Conservation (phyloP, 2,329 filamentous ascomycete species). For the Immersiporthe knoxdaviesiana region DNA sequence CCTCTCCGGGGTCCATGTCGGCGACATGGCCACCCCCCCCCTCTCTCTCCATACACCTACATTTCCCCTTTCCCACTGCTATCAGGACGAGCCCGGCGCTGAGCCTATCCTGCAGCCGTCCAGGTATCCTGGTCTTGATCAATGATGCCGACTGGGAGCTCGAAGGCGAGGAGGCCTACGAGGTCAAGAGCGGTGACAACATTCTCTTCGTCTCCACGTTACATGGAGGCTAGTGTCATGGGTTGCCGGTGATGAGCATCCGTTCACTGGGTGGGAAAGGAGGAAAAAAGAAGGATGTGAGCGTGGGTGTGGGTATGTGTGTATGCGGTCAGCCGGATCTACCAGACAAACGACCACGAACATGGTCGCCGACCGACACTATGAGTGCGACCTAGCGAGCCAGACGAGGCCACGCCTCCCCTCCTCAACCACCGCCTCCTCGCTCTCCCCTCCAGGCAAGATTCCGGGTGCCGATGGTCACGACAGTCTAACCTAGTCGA, state of each 20-base stretch:
- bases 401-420: not conserved
- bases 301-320: not conserved
- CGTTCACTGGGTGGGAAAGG: not conserved
- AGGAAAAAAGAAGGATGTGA: not conserved
- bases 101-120: constrained; percentile 63
- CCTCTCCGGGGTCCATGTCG: constrained; percentile 1
- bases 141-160: constrained; percentile 99
- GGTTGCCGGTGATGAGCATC: not conserved
- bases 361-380: constrained; percentile 1
- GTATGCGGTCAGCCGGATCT: constrained; percentile 4
- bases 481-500: not conserved
- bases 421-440: not conserved
- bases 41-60: not conserved
- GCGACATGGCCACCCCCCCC: constrained; percentile 1
- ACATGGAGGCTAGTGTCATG: constrained; percentile 73
- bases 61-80: not conserved
- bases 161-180: constrained; percentile 90
- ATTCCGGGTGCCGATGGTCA: not conserved
- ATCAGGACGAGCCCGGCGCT: not conserved
- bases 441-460: not conserved
- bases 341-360: not conserved
- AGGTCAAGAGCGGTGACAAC: constrained; percentile 79
- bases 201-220: constrained; percentile 96
- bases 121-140: constrained; percentile 93
- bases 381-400: not conserved